Evolutionary conservation across 73 alveolate genomes (phyloP).

Genomic region (Breviolum minutum): DNA sequence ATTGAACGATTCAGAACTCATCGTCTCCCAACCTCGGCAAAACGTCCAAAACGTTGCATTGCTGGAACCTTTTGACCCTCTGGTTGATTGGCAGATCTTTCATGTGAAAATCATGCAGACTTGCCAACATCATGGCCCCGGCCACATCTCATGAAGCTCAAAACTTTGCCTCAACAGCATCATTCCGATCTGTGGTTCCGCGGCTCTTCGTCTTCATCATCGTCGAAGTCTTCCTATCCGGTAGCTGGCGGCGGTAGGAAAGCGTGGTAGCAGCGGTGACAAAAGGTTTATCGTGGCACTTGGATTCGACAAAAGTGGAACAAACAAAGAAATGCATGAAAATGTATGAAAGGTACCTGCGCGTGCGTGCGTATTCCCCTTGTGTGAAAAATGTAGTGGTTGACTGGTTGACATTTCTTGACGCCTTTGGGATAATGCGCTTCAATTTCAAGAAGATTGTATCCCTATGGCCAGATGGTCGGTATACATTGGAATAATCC

Average conservation of each 20-base stretch:
- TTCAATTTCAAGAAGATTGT: no score
- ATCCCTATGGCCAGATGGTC: no score
- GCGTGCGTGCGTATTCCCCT: not conserved
- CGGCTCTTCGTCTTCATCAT: constrained; percentile 63
- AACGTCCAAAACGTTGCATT: not conserved
- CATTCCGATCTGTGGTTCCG: not conserved
- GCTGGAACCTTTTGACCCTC: not conserved
- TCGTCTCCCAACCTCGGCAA: constrained; percentile 58
- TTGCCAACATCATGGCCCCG: no score
- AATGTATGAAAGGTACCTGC: not conserved
- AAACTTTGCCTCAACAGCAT: not conserved
- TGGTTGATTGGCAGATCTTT: not conserved
- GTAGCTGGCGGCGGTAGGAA: not conserved
- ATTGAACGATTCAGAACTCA: constrained; percentile 48
- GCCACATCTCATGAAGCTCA: no score
- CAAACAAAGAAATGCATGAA: no score
- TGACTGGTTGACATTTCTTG: no score
- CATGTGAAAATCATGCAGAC: not conserved
- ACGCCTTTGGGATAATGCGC: no score
- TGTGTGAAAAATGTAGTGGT: no score
- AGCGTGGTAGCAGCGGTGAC: not conserved
- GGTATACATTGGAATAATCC: no score
- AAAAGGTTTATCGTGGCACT: not conserved
- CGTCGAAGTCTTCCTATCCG: constrained; percentile 67
- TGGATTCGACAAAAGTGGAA: not conserved